Percentiles rank a stretch among this genome's conserved stretches.
phyloP scores from a whole-genome alignment of 2,329 filamentous ascomycete genomes.

The Colletotrichum shisoi region DNA sequence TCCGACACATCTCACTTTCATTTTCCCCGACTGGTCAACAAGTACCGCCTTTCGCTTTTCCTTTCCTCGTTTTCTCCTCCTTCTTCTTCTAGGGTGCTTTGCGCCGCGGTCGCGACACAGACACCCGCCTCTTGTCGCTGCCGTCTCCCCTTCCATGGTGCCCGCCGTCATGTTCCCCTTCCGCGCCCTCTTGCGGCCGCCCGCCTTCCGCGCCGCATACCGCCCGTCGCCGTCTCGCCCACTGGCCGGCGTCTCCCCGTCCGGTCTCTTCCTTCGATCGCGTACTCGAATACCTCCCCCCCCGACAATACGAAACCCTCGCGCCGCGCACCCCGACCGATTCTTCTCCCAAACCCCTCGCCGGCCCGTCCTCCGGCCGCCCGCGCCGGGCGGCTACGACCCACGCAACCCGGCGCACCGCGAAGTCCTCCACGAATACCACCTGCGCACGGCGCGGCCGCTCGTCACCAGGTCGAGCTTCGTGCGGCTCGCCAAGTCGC shows the following conservation, averaged over 20 bases:
- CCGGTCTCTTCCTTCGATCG: background rate
- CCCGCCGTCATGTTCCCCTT: conserved; percentile 41
- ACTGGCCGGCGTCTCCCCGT: conserved; percentile 18
- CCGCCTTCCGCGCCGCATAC: conserved; percentile 22
- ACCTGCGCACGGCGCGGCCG: conserved; percentile 46
- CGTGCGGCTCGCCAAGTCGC: conserved; percentile 42
- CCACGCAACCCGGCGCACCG: conserved; percentile 26
- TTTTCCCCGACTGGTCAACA: background rate
- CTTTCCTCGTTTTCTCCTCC: too few species aligned
- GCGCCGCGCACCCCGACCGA: conserved; percentile 27
- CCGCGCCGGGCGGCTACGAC: conserved; percentile 12
- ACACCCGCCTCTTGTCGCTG: background rate
- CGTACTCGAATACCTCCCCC: background rate
- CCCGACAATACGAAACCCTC: background rate
- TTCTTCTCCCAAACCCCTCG: conserved; percentile 42
- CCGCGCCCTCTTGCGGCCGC: conserved; percentile 40
- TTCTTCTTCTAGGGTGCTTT: background rate
- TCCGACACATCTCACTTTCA: background rate
- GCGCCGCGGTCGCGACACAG: background rate
- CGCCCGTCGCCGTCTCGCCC: background rate
- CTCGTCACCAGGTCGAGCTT: conserved; percentile 49
- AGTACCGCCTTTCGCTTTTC: too few species aligned
- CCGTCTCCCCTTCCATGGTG: background rate
- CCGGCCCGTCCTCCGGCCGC: background rate
- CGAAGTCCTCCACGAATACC: conserved; percentile 31